Evolutionary conservation across 2,329 filamentous ascomycete species (phyloP), one percentile per base, ranked within the genome.

Genomic region (Nemania diffusa): DNA sequence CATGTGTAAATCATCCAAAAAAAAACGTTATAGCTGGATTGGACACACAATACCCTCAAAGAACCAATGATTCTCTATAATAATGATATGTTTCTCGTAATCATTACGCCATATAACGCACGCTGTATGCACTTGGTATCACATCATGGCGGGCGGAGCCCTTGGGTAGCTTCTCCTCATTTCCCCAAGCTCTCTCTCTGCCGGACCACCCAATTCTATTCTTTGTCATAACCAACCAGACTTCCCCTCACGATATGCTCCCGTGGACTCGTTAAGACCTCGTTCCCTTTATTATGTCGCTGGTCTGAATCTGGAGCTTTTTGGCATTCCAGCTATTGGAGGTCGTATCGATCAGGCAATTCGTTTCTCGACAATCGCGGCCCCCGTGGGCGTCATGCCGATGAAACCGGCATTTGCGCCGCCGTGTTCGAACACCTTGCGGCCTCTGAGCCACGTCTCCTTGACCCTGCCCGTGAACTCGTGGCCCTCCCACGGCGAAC

Each of bases 401-500:
- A 87, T 81, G 67, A 90, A 87, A 1, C 87, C 86, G 4, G 75
- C 79, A 37, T 84, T 80, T 5, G 63, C 73, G 0, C 83, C 86
- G n/a, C 87, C 89, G 34, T 92, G 83, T 69, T 87, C 85, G 78
- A 91, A 97, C n/a, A 97, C 85, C 77, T 87, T 90, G 70, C 82
- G 83, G 0, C 94, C 94, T 6, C 94, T 85, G 69, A 97, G 76
- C 92, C 93, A 97, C 7, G 94, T 97, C 84, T 97, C 92, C 65
- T 82, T 84, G 11, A 97, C 94, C 66, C 93, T 87, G 0, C 94
- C 94, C 53, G 85, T 87, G 74, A 97, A 90, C 34, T 83, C 85
- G 79, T 91, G 91, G 22, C 92, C 92, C 78, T 97, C 91, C 85
- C 97, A 97, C 0, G 94, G 94, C 64, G 91, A 94, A 83, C 93